These are phyloP conservation scores for Ormosia semicastrata DNA, from an alignment of 306 rosid genomes.

Conservation along the genomic window DNA sequence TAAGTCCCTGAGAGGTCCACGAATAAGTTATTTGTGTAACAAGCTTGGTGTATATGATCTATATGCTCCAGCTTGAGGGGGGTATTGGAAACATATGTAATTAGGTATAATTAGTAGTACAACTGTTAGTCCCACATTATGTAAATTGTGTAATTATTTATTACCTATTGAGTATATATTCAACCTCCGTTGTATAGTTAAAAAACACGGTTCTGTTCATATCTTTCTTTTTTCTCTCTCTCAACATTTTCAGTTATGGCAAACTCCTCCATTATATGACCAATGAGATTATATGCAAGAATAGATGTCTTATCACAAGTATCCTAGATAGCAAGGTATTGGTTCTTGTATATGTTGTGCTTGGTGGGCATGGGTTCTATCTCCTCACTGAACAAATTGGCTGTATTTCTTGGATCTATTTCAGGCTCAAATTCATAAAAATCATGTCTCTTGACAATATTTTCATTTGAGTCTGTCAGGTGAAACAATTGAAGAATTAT, in stretches of 20 bases:
- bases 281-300: constrained; percentile 63
- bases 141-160: too few relatives aligned
- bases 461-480: constrained; percentile 19
- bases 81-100: too few relatives aligned
- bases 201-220: too few relatives aligned
- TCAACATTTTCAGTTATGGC: constrained; percentile 45
- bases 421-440: constrained; percentile 13
- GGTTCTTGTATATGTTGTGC: constrained; percentile 39
- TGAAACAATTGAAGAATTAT: constrained; percentile 5
- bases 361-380: constrained; percentile 9
- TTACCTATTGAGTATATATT: too few relatives aligned
- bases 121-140: too few relatives aligned
- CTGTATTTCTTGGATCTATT: neutral
- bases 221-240: too few relatives aligned
- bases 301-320: constrained; percentile 74
- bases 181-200: too few relatives aligned
- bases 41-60: too few relatives aligned
- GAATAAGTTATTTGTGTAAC: too few relatives aligned
- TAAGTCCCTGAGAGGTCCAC: too few relatives aligned
- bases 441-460: constrained; percentile 14
- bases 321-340: constrained; percentile 65
- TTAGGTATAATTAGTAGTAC: too few relatives aligned
- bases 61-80: too few relatives aligned
- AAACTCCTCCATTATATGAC: constrained; percentile 58
- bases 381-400: constrained; percentile 22